Percentiles rank a stretch among this genome's conserved stretches.
These are phyloP conservation scores for Papilionanthe hybrid DNA, from an alignment of 116 monocot species.

Conservation along the genomic window DNA sequence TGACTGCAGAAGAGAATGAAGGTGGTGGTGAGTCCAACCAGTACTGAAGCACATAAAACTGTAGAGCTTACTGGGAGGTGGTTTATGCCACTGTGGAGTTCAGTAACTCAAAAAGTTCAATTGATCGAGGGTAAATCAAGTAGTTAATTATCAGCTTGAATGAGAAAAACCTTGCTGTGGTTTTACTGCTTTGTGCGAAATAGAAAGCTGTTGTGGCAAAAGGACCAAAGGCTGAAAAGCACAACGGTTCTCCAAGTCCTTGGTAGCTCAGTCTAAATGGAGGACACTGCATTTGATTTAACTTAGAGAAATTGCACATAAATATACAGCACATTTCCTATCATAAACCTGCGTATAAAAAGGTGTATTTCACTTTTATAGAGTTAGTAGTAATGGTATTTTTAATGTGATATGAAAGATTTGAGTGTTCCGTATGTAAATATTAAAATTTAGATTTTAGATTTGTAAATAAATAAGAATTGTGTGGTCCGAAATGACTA, in stretches of 20 bases:
- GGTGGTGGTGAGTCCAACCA: conserved; percentile 91
- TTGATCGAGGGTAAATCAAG: neutral
- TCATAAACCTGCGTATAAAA: too few relatives aligned
- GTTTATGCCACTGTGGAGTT: conserved; percentile 35
- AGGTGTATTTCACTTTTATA: too few relatives aligned
- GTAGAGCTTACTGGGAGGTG: conserved; percentile 43
- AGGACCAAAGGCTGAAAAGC: conserved; percentile 95
- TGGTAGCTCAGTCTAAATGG: conserved; percentile 93
- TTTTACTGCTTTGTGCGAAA: conserved; percentile 51
- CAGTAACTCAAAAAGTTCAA: neutral
- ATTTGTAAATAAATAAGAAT: too few relatives aligned
- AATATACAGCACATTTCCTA: too few relatives aligned
- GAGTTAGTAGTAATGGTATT: too few relatives aligned
- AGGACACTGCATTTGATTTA: conserved; percentile 56
- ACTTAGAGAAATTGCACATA: neutral
- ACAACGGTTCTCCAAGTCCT: conserved; percentile 95
- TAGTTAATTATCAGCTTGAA: too few relatives aligned
- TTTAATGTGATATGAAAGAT: too few relatives aligned
- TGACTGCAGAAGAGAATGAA: conserved; percentile 98
- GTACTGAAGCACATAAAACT: conserved; percentile 58
- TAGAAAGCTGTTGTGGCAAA: conserved; percentile 97
- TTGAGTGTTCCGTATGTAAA: too few relatives aligned
- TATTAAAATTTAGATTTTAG: too few relatives aligned
- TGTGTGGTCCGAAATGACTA: neutral
- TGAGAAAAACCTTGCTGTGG: conserved; percentile 26